Evolutionary conservation across 73 alveolate genomes (phyloP).

Genomic region (Paramecium sexaurelia): DNA sequence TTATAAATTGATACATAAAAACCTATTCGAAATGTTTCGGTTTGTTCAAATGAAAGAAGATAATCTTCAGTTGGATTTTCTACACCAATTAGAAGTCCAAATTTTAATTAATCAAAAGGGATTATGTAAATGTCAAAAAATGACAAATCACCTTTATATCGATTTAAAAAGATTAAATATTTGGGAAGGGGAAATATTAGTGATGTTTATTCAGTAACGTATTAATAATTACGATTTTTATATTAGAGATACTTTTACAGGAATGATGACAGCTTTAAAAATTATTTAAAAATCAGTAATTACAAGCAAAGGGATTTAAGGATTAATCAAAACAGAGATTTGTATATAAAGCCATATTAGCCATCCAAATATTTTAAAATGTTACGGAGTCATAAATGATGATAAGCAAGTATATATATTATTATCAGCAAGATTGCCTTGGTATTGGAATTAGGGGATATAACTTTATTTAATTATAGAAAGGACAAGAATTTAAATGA

Average conservation of each 20-base stretch:
- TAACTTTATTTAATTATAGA: not conserved
- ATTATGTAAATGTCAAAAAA: slow-evolving; percentile 16
- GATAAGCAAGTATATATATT: not conserved
- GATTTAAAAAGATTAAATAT: slow-evolving; percentile 34
- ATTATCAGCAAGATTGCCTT: not conserved
- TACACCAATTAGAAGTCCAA: not conserved
- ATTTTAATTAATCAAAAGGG: not conserved
- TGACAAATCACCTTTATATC: not conserved
- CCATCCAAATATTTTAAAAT: slow-evolving; percentile 38
- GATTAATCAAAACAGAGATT: not conserved
- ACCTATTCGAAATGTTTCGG: not conserved
- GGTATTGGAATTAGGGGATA: slow-evolving; percentile 16
- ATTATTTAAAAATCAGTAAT: not conserved
- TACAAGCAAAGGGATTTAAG: not conserved
- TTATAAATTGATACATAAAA: not conserved
- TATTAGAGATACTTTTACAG: not conserved
- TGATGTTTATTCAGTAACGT: slow-evolving; percentile 47
- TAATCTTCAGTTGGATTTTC: not conserved
- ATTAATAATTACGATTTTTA: not conserved
- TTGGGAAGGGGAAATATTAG: slow-evolving; percentile 35
- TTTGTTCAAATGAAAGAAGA: not conserved
- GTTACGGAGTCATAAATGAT: slow-evolving; percentile 33
- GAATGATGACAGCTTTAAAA: slow-evolving; percentile 30
- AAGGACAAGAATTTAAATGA: not conserved
- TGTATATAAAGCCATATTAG: not conserved